Evolutionary conservation across 495 filamentous ascomycete species (phyloP), one percentile per base, ranked within the genome.

Genomic region (Mycothermus thermophilus): DNA sequence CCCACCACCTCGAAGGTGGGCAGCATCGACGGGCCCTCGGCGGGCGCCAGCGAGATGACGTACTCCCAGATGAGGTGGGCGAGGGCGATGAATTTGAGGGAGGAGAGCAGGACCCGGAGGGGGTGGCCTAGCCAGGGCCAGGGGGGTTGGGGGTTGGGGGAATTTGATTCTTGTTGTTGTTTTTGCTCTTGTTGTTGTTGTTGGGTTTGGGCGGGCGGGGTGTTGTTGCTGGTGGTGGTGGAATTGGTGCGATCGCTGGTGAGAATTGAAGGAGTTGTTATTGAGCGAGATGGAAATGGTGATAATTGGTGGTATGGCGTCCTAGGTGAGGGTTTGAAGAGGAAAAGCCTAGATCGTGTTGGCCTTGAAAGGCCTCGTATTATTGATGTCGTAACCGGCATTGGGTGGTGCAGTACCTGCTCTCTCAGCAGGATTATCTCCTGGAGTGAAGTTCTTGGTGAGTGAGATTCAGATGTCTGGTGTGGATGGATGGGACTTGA

Each of bases 21-120:
- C 31, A 85, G 71, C 82, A 88, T 88, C 2, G 77, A 83, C 0
- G 82, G 74, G 1, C 83, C 83, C 19, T 58, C 59, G 35, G 68
- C 68, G 6, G 60, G 59, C 22, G 71, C 66, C 32, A 73, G 40
- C 31, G 45, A 50, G 55, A 64, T 61, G 32, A 63, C 60, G 52
- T 78, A 67, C 10, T 64, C 52, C 44, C 62, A 67, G 40, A 78
- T 48, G 8, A 85, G 52, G 55, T 90, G 80, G 12, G 48, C 31
- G 37, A 71, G 48, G 22, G 66, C 58, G 37, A 69, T 46, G 21
- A 53, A 50, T 38, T 75, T 69, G 29, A 59, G 31, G 1, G 58
- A 59, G 34, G 25, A 29, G 34, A 52, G 11, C 25, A 42, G 30
- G 13, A 60, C 46, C 26, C 58, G 62, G 38, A 62, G 36, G 34